A percentile compares a stretch with the other conserved stretches of the same genome.
phyloP scores from a whole-genome alignment of 306 rosid species.

The Prunus fruticosa region DNA sequence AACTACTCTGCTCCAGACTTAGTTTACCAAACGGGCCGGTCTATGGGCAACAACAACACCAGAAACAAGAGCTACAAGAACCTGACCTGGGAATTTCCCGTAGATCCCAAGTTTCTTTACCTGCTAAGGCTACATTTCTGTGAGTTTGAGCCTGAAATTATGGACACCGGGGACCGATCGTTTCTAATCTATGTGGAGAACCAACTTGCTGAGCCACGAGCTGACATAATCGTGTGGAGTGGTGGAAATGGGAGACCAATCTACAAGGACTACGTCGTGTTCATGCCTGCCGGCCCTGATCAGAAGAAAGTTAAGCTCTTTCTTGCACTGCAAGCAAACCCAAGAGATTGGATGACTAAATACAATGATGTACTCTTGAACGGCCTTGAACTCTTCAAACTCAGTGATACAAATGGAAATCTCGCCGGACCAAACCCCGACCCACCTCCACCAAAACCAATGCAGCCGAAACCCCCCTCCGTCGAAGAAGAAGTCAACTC shows the following conservation, averaged over 20 bases:
- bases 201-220: background rate
- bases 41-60: background rate
- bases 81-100: slow-evolving; percentile 19
- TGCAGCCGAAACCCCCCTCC: too few relatives aligned
- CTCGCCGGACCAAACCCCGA: slow-evolving; percentile 46
- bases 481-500: too few relatives aligned
- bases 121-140: slow-evolving; percentile 38
- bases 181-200: slow-evolving; percentile 25
- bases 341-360: rapidly evolving
- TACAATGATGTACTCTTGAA: slow-evolving; percentile 31
- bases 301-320: slow-evolving; percentile 19
- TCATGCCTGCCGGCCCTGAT: rapidly evolving
- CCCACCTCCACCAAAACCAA: background rate
- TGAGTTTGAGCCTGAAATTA: background rate
- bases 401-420: background rate
- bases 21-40: background rate
- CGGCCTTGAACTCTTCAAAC: slow-evolving; percentile 50
- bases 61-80: background rate
- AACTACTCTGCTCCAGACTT: rapidly evolving
- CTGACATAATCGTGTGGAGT: slow-evolving; percentile 22
- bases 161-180: background rate
- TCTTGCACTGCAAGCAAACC: slow-evolving; percentile 20
- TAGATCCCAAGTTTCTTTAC: slow-evolving; percentile 19
- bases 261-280: slow-evolving; percentile 19
- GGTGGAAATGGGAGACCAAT: slow-evolving; percentile 4